These are phyloP conservation scores for Calocybe indica DNA, from an alignment of 768 basidiomycete genomes.

Conservation along the genomic window DNA sequence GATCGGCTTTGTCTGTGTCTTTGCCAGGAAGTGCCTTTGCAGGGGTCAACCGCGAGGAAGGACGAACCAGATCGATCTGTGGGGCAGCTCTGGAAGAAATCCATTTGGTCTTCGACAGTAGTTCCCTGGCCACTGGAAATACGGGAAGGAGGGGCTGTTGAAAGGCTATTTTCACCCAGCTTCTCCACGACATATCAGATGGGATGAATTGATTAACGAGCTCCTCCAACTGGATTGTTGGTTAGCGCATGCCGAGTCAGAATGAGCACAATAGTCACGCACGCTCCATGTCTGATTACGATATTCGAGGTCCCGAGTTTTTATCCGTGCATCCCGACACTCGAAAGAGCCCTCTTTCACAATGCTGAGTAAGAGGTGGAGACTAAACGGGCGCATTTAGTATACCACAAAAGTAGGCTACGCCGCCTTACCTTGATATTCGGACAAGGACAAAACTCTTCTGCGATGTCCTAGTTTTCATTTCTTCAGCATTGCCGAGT, in stretches of 20 bases:
- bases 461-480: slow-evolving; percentile 74
- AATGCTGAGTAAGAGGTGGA: slow-evolving; percentile 71
- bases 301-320: slow-evolving; percentile 76
- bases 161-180: slow-evolving; percentile 81
- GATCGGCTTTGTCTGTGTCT: slow-evolving; percentile 9
- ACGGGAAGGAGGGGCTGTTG: slow-evolving; percentile 76
- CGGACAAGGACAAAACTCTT: slow-evolving; percentile 81
- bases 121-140: slow-evolving; percentile 70
- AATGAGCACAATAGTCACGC: slow-evolving; percentile 20
- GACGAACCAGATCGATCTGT: slow-evolving; percentile 21
- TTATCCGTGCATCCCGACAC: slow-evolving; percentile 72
- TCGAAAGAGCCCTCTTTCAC: slow-evolving; percentile 83
- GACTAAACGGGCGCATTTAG: slow-evolving; percentile 26
- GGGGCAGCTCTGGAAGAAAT: slow-evolving; percentile 37
- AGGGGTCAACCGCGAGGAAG: slow-evolving; percentile 24
- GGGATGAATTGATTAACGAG: slow-evolving; percentile 76
- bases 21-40: slow-evolving; percentile 12
- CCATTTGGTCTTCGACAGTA: slow-evolving; percentile 74
- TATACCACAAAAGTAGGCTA: slow-evolving; percentile 10
- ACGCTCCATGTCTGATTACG: slow-evolving; percentile 82
- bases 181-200: slow-evolving; percentile 71
- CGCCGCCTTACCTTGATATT: slow-evolving; percentile 53
- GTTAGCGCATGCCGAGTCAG: slow-evolving; percentile 3
- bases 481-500: slow-evolving; percentile 63
- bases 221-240: slow-evolving; percentile 59